Percentiles rank a stretch among this genome's conserved stretches.
These are phyloP conservation scores for Blastobotrys attinorum DNA, from an alignment of 805 yeast genomes.

Conservation along the genomic window DNA sequence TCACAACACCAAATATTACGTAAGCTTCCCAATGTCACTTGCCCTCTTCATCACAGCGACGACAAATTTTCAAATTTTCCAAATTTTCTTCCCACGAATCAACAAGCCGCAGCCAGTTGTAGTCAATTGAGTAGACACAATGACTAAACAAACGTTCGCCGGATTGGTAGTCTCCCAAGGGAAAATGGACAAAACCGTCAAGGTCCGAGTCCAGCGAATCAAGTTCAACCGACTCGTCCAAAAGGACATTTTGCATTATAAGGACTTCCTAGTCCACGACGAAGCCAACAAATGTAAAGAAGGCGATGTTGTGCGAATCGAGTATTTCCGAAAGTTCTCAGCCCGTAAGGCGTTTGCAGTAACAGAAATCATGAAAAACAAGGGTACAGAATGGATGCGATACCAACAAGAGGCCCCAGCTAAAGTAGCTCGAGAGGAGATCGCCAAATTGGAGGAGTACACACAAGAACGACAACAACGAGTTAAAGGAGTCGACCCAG, in stretches of 20 bases:
- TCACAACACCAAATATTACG: not conserved
- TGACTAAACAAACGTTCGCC: slow-evolving; percentile 85
- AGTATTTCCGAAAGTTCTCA: slow-evolving; percentile 71
- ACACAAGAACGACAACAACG: slow-evolving; percentile 38
- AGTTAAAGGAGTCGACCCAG: slow-evolving; percentile 16
- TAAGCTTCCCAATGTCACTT: too few relatives aligned
- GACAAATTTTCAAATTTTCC: too few relatives aligned
- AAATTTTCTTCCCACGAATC: too few relatives aligned
- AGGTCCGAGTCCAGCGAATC: slow-evolving; percentile 78
- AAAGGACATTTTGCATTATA: slow-evolving; percentile 62
- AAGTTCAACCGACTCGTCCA: slow-evolving; percentile 49
- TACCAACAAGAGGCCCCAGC: slow-evolving; percentile 68
- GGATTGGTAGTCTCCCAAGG: slow-evolving; percentile 96
- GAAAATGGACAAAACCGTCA: slow-evolving; percentile 90
- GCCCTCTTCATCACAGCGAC: too few relatives aligned
- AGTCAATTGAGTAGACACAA: slow-evolving; percentile 28
- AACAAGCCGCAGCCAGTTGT: too few relatives aligned
- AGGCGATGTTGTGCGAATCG: slow-evolving; percentile 93
- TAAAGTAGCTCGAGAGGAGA: slow-evolving; percentile 62
- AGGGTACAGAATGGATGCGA: slow-evolving; percentile 85
- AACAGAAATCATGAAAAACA: slow-evolving; percentile 81
- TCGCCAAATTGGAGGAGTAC: slow-evolving; percentile 46
- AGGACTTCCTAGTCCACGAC: slow-evolving; percentile 87
- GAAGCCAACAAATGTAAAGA: slow-evolving; percentile 86
- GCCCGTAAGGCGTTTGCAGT: slow-evolving; percentile 79